Evolutionary conservation across 2,329 filamentous ascomycete species (phyloP), one percentile per base, ranked within the genome.

Genomic region (Chalaropsis ovoidea): DNA sequence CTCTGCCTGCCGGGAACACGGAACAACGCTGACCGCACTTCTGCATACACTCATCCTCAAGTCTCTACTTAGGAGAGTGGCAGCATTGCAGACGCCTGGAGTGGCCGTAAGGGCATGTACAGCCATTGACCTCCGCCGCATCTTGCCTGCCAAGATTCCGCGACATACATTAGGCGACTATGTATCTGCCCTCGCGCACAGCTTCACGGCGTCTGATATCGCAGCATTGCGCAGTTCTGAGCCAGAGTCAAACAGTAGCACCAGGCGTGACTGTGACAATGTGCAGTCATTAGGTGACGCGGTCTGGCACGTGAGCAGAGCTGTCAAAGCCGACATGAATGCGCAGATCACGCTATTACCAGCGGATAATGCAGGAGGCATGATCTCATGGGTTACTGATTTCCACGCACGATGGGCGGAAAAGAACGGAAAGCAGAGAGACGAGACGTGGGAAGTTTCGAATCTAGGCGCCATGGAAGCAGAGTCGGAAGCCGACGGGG

Each of bases 401-500:
- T 80, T 77, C 73, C 71, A 72, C 47, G 69, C 70, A 1, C 78
- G 75, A 67, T 79, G 78, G 69, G 67, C 69, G 3, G 70, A 71
- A 0, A 78, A 77, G 69, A 70, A 82, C 17, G 80, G 80, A 0
- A 71, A 74, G 64, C 69, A 72, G 13, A 76, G 80, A 10, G 71
- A 74, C 1, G 69, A 70, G 2, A 78, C 79, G 0, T 84, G 80
- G 77, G 78, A 80, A 68, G 69, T 84, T 3, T 82, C 79, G 67
- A 85, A 84, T 69, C 67, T 83, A 4, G 82, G 82, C 0, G 73
- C 74, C 15, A 70, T 80, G n/a, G 70, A 19, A 4, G 42, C 54
- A 3, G 24, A 56, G 10, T 22, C 19, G 8, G 10, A 3, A 8
- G 70, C 79, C n/a, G 70, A 17, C 8, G 49, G 22, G 0, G 17